Conservation (phyloP, 352 stramenopile genomes). For the Pythium periplocum region DNA sequence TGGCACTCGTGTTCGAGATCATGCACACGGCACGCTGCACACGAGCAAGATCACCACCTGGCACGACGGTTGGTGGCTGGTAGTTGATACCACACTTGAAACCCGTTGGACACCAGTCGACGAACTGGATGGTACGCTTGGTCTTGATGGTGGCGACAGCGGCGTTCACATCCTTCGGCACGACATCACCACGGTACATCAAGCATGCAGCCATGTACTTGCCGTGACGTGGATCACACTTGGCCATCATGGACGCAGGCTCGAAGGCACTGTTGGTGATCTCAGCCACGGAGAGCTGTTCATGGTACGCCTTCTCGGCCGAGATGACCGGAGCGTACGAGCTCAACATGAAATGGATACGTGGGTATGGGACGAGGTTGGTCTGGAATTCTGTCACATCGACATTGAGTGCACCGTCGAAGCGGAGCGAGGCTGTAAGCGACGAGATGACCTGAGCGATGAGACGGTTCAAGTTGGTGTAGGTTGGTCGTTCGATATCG, state of each 20-base stretch:
- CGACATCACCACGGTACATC: constrained; percentile 92
- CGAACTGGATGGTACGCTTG: constrained; percentile 81
- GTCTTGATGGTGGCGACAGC: too few species aligned
- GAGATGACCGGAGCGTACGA: constrained; percentile 98
- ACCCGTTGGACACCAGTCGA: constrained; percentile 98
- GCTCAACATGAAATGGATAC: constrained; percentile 99
- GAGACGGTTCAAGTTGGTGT: constrained; percentile 98
- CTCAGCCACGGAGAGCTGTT: constrained; percentile 96
- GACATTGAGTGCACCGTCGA: constrained; percentile 97
- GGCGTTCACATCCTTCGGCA: too few species aligned
- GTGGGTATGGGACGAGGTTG: constrained; percentile 98
- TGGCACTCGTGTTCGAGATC: constrained; percentile 99
- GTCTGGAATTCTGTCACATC: constrained; percentile 99
- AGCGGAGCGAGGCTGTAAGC: constrained; percentile 97
- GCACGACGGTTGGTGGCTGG: constrained; percentile 95
- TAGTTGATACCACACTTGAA: constrained; percentile 99
- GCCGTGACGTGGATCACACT: constrained; percentile 98
- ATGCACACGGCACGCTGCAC: constrained; percentile 98
- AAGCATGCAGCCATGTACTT: constrained; percentile 99
- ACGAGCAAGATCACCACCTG: constrained; percentile 94
- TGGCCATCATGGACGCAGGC: constrained; percentile 98
- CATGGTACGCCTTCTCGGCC: constrained; percentile 96
- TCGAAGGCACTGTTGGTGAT: constrained; percentile 99
- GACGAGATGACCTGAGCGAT: constrained; percentile 98
- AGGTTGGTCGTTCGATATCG: constrained; percentile 97